Evolutionary conservation across 2,329 filamentous ascomycete genomes (phyloP), one percentile per base, ranked within the genome.

Genomic region (Penicillium palitans): DNA sequence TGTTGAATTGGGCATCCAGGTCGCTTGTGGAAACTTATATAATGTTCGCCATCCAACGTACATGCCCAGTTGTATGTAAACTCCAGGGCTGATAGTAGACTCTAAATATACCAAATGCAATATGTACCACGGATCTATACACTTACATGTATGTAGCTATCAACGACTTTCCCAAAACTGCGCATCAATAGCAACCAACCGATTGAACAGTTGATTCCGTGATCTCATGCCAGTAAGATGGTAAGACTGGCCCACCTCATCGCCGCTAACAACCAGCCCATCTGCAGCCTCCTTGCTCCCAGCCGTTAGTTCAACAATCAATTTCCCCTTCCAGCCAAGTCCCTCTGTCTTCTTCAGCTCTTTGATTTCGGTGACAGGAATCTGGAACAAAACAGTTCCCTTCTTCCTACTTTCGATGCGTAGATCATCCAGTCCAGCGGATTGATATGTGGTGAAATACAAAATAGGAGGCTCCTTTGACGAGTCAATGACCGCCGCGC

Each of bases 321-420:
- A 76, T 78, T 91, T 93, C 1, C 87, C 86, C 76, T 95, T 96
- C 90, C 90, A 96, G 0, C 90, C 90, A 37, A 93, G 80, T 0
- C 91, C 91, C 5, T 91, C 90, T 2, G 93, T 79, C 76, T 96
- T 96, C 72, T 87, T 89, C 53, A 96, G 70, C 72, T 93, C 90
- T 51, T 73, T 78, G 46, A 96, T 88, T 17, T 93, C 88, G 0
- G 81, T 81, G 4, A 95, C 82, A 0, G 89, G 81, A 0, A 95
- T 79, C 6, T 83, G 87, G 84, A 90, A 96, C 0, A 84, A 73
- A 0, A 89, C 86, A 57, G 83, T 77, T 25, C 82, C 65, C 41
- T 84, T 80, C 58, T 83, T 79, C 42, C 74, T 72, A 25, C 61
- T 70, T 27, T 87, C 82, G 5, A 86, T 64, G 21, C 81, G 77